A percentile compares a stretch with the other conserved stretches of the same genome.
Evolutionary conservation across 805 yeast species (phyloP).

Genomic region (Yarrowia sp.): DNA sequence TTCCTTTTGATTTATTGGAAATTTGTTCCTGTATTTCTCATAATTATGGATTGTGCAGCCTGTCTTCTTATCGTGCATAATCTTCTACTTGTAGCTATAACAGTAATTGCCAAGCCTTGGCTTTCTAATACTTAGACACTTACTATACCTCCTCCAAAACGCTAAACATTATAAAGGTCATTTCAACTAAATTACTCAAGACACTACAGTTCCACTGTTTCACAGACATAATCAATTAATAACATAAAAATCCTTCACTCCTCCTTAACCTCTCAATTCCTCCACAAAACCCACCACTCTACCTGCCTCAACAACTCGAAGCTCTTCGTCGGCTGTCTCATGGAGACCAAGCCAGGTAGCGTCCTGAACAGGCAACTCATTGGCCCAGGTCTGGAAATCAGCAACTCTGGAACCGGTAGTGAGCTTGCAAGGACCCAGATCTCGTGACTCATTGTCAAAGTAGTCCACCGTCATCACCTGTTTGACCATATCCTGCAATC

Average conservation of each 20-base stretch:
- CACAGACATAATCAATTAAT: too few species aligned
- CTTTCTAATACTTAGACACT: too few species aligned
- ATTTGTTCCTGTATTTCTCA: too few species aligned
- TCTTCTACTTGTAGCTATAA: too few species aligned
- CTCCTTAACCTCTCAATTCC: conserved; percentile 23
- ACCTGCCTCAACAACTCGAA: conserved; percentile 12
- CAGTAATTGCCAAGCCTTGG: too few species aligned
- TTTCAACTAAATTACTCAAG: too few species aligned
- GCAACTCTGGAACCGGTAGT: conserved; percentile 16
- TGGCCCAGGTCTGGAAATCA: conserved; percentile 12
- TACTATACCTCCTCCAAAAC: too few species aligned
- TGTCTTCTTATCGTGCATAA: too few species aligned
- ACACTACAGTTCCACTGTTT: too few species aligned
- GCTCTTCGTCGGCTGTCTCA: conserved; percentile 18
- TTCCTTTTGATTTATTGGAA: too few species aligned
- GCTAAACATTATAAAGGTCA: too few species aligned
- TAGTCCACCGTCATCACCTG: conserved; percentile 11
- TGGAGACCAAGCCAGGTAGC: conserved; percentile 35
- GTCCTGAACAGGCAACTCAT: conserved; percentile 22
- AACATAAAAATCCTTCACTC: not conserved
- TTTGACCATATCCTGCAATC: not conserved
- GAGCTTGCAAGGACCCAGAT: conserved; percentile 6
- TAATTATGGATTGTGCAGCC: too few species aligned
- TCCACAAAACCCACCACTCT: conserved; percentile 33
- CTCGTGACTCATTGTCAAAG: conserved; percentile 10